phyloP scores from a whole-genome alignment of 495 filamentous ascomycete species.

The Diplogelasinospora grovesii region DNA sequence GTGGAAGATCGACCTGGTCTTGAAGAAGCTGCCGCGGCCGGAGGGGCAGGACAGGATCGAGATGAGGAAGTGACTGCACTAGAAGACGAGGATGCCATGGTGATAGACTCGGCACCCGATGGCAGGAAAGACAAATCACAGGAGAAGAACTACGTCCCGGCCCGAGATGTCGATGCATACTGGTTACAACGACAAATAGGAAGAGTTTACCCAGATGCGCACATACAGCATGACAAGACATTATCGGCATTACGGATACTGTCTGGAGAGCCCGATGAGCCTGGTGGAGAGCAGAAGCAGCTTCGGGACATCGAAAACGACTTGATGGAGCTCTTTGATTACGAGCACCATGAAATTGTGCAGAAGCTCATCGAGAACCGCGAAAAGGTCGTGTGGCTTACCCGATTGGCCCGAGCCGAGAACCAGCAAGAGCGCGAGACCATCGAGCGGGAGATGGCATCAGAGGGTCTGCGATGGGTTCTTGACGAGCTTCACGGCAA shows the following conservation, averaged over 20 bases:
- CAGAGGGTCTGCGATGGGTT: conserved; percentile 78
- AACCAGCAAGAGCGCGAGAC: conserved; percentile 67
- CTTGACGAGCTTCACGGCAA: conserved; percentile 72
- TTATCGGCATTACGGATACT: conserved; percentile 73
- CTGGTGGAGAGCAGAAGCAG: conserved; percentile 63
- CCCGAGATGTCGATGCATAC: conserved; percentile 89
- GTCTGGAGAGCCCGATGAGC: conserved; percentile 64
- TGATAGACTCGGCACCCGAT: conserved; percentile 60
- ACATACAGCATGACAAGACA: conserved; percentile 85
- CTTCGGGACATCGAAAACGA: conserved; percentile 96
- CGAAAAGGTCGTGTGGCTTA: conserved; percentile 92
- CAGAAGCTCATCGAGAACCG: conserved; percentile 87
- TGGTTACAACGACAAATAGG: conserved; percentile 96
- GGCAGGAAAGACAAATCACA: conserved; percentile 33
- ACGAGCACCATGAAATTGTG: conserved; percentile 90
- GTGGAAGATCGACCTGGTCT: conserved; percentile 61
- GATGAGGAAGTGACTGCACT: conserved; percentile 45
- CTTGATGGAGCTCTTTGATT: conserved; percentile 95
- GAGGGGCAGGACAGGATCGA: conserved; percentile 45
- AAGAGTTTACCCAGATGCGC: conserved; percentile 77
- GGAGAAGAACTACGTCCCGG: conserved; percentile 61
- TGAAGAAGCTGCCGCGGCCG: conserved; percentile 48
- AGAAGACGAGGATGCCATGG: conserved; percentile 63
- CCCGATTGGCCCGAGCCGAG: conserved; percentile 78
- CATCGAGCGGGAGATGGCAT: conserved; percentile 83